Evolutionary conservation across 805 yeast genomes (phyloP).

Genomic region (Metschnikowia lunata): DNA sequence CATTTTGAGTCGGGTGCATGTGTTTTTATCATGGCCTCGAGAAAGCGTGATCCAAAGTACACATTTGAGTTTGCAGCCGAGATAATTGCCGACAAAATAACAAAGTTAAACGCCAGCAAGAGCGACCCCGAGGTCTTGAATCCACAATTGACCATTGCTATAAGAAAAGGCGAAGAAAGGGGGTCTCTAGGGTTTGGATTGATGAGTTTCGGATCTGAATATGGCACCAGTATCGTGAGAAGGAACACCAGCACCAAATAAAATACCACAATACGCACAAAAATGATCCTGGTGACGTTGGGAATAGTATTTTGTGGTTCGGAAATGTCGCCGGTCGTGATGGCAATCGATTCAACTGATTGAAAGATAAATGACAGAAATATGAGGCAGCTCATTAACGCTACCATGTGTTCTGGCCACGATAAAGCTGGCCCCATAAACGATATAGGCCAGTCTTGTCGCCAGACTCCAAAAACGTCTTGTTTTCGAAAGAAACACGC

Average conservation of each 20-base stretch:
- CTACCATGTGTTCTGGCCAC: conserved; percentile 1
- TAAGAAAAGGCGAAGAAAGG: conserved; percentile 23
- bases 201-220: conserved; percentile 8
- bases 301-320: conserved; percentile 14
- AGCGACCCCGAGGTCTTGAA: conserved; percentile 9
- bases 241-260: conserved; percentile 15
- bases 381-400: conserved; percentile 11
- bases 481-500: conserved; percentile 2
- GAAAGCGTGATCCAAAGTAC: conserved; percentile 24
- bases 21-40: conserved; percentile 16
- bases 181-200: conserved; percentile 10
- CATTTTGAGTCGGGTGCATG: not conserved
- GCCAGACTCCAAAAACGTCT: conserved; percentile 10
- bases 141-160: conserved; percentile 19
- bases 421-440: conserved; percentile 3
- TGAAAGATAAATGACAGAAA: conserved; percentile 19
- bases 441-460: conserved; percentile 10
- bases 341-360: conserved; percentile 18
- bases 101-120: conserved; percentile 18
- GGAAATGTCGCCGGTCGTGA: conserved; percentile 16
- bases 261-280: conserved; percentile 16
- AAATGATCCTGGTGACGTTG: conserved; percentile 11
- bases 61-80: conserved; percentile 29
- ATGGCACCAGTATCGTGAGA: conserved; percentile 15
- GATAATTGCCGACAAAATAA: conserved; percentile 20